Evolutionary conservation across 108 stramenopile species (phyloP).

Genomic region (Skeletonema potamos): DNA sequence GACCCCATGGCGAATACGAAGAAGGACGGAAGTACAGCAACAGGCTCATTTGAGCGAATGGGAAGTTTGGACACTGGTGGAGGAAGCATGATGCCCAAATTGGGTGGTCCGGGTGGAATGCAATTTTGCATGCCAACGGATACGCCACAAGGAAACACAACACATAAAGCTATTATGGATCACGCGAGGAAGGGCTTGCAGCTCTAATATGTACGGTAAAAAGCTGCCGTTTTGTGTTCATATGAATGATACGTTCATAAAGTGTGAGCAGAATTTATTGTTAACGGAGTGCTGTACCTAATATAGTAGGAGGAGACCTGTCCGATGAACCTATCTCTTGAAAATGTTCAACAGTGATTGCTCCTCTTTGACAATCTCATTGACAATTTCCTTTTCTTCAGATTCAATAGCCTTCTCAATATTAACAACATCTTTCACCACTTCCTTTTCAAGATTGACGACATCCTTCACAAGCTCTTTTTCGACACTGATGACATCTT

Average conservation of each 20-base stretch:
- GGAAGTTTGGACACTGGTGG: background rate
- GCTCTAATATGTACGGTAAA: background rate
- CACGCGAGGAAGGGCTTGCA: background rate
- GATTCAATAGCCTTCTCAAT: constrained; percentile 32
- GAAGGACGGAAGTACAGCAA: background rate
- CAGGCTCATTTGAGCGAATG: background rate
- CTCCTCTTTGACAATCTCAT: background rate
- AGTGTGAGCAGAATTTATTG: background rate
- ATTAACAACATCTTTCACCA: constrained; percentile 27
- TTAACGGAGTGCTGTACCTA: background rate
- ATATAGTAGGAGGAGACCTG: background rate
- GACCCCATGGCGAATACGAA: background rate
- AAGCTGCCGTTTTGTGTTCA: background rate
- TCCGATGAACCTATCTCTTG: background rate
- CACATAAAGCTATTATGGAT: background rate
- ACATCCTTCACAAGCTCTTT: constrained; percentile 38
- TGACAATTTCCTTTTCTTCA: constrained; percentile 5
- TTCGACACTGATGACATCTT: constrained; percentile 42
- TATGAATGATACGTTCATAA: background rate
- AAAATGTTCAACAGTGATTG: background rate
- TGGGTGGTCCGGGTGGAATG: background rate
- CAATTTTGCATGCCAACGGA: background rate
- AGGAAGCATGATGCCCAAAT: background rate
- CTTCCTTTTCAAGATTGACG: constrained; percentile 20
- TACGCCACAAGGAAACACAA: background rate